Evolutionary conservation across 306 rosid genomes (phyloP).

Genomic region (Alnus glutinosa): DNA sequence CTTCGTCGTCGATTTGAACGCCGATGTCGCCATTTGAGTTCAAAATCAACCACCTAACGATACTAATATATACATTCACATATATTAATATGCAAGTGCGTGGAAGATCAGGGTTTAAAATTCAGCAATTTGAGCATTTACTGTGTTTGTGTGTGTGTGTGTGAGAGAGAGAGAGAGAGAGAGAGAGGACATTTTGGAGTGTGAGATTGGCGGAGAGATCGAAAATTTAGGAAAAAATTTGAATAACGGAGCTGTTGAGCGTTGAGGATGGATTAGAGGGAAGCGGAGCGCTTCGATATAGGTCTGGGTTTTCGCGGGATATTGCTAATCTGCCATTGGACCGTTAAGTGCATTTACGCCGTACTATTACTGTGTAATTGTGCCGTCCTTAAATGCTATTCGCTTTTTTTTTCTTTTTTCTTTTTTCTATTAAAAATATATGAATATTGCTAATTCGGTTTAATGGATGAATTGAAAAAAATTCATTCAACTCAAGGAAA

Average conservation of each 20-base stretch:
- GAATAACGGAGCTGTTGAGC: slow-evolving; percentile 21
- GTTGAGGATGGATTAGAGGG: not conserved
- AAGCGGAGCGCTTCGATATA: not conserved
- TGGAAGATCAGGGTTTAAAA: slow-evolving; percentile 20
- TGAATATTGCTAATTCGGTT: no score
- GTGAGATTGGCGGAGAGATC: slow-evolving; percentile 57
- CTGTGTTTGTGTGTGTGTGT: not conserved
- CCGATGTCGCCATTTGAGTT: slow-evolving; percentile 73
- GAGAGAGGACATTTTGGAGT: slow-evolving; percentile 5
- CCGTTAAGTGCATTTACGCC: not conserved
- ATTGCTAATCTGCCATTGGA: slow-evolving; percentile 7
- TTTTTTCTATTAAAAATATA: no score
- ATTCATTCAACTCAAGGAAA: no score
- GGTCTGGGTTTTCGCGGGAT: not conserved
- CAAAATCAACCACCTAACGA: not conserved
- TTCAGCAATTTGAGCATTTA: slow-evolving; percentile 12
- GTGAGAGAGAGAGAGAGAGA: slow-evolving; percentile 19
- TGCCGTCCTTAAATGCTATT: not conserved
- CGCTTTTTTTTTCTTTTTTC: no score
- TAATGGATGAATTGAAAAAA: no score
- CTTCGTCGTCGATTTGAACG: slow-evolving; percentile 92
- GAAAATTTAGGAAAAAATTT: slow-evolving; percentile 33
- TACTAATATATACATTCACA: not conserved
- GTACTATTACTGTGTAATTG: not conserved
- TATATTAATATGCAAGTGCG: not conserved